Percentiles rank a stretch among this genome's conserved stretches.
These are phyloP conservation scores for Diaporthe australafricana DNA, from an alignment of 2,329 filamentous ascomycete species.

Conservation along the genomic window DNA sequence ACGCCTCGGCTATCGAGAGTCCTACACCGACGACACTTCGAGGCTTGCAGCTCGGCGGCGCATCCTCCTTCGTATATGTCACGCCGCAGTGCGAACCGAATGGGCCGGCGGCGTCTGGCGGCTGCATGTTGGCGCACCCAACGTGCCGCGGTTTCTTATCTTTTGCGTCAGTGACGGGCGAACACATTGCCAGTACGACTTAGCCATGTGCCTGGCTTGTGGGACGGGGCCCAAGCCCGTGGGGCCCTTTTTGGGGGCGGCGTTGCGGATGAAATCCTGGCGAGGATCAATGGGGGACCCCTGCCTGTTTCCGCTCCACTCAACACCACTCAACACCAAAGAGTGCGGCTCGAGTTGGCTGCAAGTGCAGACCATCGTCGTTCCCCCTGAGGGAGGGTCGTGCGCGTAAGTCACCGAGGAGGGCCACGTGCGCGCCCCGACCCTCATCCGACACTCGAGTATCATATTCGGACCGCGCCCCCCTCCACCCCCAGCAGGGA, in stretches of 20 bases:
- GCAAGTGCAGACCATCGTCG: constrained; percentile 17
- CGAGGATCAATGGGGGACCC: constrained; percentile 20
- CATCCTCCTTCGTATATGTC: constrained; percentile 18
- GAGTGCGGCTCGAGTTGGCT: constrained; percentile 17
- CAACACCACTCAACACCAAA: constrained; percentile 9
- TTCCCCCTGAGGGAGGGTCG: background rate
- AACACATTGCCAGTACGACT: constrained; percentile 15
- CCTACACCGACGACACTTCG: background rate
- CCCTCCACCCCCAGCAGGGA: constrained; percentile 1
- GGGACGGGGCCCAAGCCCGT: background rate
- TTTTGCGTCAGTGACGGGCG: background rate
- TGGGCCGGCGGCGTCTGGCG: constrained; percentile 8
- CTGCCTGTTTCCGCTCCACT: constrained; percentile 4
- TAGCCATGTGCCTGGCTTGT: constrained; percentile 26
- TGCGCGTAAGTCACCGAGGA: constrained; percentile 1
- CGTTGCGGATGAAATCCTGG: constrained; percentile 5
- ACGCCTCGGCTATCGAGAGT: constrained; percentile 3
- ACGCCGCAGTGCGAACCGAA: constrained; percentile 7
- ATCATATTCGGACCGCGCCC: constrained; percentile 25
- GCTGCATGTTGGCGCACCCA: constrained; percentile 12
- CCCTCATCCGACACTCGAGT: background rate
- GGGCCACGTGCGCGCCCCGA: background rate
- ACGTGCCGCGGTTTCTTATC: background rate
- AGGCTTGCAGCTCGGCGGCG: constrained; percentile 20
- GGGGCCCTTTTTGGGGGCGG: constrained; percentile 28